Base-by-base conservation (phyloP, 2,329 filamentous ascomycete genomes). In the Hypoxylon sp. region DNA sequence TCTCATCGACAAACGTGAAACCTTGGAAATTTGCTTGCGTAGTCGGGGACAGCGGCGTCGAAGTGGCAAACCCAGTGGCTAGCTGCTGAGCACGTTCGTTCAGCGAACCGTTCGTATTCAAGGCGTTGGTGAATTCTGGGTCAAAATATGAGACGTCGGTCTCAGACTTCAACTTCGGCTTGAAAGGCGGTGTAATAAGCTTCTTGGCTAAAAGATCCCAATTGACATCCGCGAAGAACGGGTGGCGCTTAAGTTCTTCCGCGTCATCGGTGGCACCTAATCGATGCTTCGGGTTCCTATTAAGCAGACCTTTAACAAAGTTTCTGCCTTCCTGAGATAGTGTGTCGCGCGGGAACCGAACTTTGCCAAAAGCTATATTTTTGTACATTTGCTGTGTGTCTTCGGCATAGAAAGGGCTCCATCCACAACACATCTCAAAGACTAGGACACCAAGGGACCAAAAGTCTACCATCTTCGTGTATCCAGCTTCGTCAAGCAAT, bases 321-420 rank as follows among this genome's bases (percentile, higher is more conserved):
- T 97, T 98, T 65, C 96, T 90, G 65, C 96, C 96, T 80, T 99
- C 96, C 44, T 94, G 92, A 68, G 94, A 98, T 33, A 99, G 84
- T 1, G 96, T 97, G 80, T 99, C 96, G 72, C 94, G 89, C 6
- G 96, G 96, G 80, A 99, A 99, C 68, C 96, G 88, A 64, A 99
- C 96, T 80, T 99, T 99, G 78, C 96, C 96, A 78, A 99, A 99
- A 0, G 96, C 96, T 79, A 99, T 99, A 83, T 99, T 99, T 86
- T 99, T 99, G 85, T 99, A 99, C 96, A 99, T 99, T 80, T 99
- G 96, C 81, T 99, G 96, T 0, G 96, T 99, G 78, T 99, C 96
- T 78, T 99, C 96, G 63, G 96, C 96, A 75, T 98, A 99, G 82
- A 99, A 99, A 0, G 96, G 96, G 76, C 94, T 98, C 96, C 96